Evolutionary conservation across 139 green algal genomes (phyloP).

Genomic region (Micractinium conductrix): DNA sequence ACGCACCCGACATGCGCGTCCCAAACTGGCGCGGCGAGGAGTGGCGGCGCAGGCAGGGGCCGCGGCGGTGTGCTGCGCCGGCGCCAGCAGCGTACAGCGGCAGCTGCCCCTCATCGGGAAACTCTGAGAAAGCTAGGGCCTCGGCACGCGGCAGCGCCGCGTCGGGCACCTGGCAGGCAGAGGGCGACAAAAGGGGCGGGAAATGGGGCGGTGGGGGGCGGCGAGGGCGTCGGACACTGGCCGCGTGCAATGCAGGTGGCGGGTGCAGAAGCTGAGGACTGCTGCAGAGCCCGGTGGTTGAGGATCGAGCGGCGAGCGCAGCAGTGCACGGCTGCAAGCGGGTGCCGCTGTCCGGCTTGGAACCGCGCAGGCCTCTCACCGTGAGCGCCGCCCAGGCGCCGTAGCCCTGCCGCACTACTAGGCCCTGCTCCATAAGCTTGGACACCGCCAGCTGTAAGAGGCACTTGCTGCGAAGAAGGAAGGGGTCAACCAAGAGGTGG

Average conservation of each 20-base stretch:
- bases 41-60: constrained; percentile 13
- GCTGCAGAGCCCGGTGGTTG: no score
- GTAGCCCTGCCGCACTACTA: constrained; percentile 33
- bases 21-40: constrained; percentile 29
- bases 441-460: constrained; percentile 37
- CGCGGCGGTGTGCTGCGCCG: background rate
- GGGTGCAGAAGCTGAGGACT: background rate
- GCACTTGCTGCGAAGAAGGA: constrained; percentile 34
- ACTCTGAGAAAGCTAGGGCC: constrained; percentile 38
- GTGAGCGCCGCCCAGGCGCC: constrained; percentile 18
- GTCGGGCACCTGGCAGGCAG: constrained; percentile 32
- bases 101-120: constrained; percentile 29
- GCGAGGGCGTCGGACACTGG: background rate
- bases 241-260: background rate
- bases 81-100: background rate
- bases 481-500: background rate
- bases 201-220: background rate
- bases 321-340: background rate
- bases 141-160: constrained; percentile 10
- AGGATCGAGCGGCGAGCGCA: background rate
- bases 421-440: constrained; percentile 24
- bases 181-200: background rate
- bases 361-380: background rate
- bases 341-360: background rate
- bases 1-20: constrained; percentile 15